Base-by-base conservation (phyloP, 108 stramenopile species). In the Seminavis robusta region DNA sequence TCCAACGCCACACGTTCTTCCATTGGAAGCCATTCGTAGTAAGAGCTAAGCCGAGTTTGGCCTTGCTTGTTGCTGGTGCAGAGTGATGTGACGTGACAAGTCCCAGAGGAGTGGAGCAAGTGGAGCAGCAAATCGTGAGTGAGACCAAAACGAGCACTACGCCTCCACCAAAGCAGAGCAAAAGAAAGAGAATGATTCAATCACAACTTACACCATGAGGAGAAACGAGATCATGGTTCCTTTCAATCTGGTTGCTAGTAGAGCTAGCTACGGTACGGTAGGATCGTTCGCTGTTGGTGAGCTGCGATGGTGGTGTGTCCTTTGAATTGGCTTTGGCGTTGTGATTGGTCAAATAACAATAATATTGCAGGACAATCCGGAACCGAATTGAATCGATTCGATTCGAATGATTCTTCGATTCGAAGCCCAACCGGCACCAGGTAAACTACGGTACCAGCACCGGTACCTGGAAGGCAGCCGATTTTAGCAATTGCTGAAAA, bases 11-110 rank as follows among this genome's bases (percentile, higher is more conserved):
- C 80, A 9, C 94, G 84, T 65, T 97, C 95, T 19, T 79, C 80
- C 85, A 94, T 89, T 30, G 78, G 52, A 47, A 93, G 77, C 91
- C 92, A 95, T 80, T 94, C 85, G 49, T 94, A 98, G 69, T 95
- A 98, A 20, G 88, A 83, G 3, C 90, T 86, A 38, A 94, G 89
- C 46, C 97, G 90, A 33, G 95, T 95, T 63, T 98, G 94, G 6
- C 97, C 97, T 53, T 97, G 94, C 66, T 94, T 94, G 64, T 93
- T 95, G 24, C 84, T 88, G 67, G 29, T 25, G 8, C 0, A 29
- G 27, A 0, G 16, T 8, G 0, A 37, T 16, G 1, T 37, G 31
- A 6, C 27, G 8, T 21, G 15, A 28, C 17, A 20, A 40, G n/a
- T 7, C 26, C 7, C 3, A 28, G 32, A 29, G 17, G 23, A 34